phyloP scores from a whole-genome alignment of 345 rosid genomes.

The Corchorus olitorius region DNA sequence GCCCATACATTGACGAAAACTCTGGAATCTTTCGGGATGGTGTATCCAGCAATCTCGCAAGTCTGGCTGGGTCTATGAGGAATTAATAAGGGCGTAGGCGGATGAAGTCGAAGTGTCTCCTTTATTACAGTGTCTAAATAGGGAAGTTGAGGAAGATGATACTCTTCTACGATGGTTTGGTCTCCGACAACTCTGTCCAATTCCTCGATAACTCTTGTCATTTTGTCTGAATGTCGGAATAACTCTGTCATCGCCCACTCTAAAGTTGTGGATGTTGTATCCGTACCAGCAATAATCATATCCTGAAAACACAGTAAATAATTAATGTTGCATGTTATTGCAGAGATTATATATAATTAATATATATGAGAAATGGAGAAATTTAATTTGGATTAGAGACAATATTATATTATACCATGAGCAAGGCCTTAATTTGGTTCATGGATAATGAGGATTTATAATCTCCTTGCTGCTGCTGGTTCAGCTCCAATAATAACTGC shows the following conservation, averaged over 20 bases:
- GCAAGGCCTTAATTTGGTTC: background rate
- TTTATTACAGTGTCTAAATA: constrained; percentile 11
- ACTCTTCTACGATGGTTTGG: constrained; percentile 21
- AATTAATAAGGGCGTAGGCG: constrained; percentile 10
- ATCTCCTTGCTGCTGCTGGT: background rate
- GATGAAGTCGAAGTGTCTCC: constrained; percentile 19
- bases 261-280: constrained; percentile 9
- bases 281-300: constrained; percentile 4
- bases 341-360: too few species aligned
- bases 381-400: too few species aligned
- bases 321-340: too few species aligned
- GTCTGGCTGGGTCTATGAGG: background rate
- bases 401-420: constrained; percentile 8
- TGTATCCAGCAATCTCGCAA: constrained; percentile 3
- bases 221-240: constrained; percentile 9
- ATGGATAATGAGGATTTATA: background rate
- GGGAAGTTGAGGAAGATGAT: background rate
- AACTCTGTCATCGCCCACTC: constrained; percentile 34
- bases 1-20: constrained; percentile 13
- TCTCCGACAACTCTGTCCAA: constrained; percentile 18
- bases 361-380: too few species aligned
- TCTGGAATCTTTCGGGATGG: constrained; percentile 14
- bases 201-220: constrained; percentile 12
- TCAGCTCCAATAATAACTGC: constrained; percentile 16
- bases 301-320: constrained; percentile 18